These are phyloP conservation scores for Coprinellus micaceus DNA, from an alignment of 768 basidiomycete genomes.

Conservation along the genomic window DNA sequence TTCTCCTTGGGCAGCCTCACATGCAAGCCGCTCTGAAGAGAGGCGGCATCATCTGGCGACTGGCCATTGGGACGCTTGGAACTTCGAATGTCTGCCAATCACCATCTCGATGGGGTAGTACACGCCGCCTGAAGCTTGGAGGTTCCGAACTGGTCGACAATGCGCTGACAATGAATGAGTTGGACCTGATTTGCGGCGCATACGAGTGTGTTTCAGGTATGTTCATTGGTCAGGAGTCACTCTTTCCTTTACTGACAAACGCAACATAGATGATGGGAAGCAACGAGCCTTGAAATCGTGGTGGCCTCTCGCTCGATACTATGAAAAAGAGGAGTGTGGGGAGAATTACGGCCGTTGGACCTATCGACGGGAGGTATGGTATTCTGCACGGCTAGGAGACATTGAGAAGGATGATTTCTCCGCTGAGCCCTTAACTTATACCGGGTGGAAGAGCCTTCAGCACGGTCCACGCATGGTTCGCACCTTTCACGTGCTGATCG, in stretches of 20 bases:
- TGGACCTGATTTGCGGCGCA: not conserved
- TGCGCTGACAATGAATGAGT: not conserved
- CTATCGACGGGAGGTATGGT: not conserved
- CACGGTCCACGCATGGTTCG: not conserved
- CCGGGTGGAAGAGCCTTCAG: not conserved
- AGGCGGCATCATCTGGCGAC: conserved; percentile 5
- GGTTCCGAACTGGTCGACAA: not conserved
- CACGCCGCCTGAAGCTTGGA: not conserved
- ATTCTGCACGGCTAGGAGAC: not conserved
- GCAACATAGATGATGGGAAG: not conserved
- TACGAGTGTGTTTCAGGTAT: conserved; percentile 3
- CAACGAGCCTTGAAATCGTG: not conserved
- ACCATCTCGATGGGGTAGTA: not conserved
- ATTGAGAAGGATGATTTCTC: not conserved
- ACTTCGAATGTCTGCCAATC: not conserved
- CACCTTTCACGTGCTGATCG: not conserved
- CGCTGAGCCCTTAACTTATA: not conserved
- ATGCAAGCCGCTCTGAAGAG: not conserved
- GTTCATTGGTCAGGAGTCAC: not conserved
- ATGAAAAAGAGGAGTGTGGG: conserved; percentile 3
- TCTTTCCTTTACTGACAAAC: not conserved
- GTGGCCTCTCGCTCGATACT: conserved; percentile 1
- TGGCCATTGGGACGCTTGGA: not conserved
- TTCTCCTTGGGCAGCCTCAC: not conserved
- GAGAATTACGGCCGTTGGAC: not conserved